These are phyloP conservation scores for Arctium minus DNA, from an alignment of 129 eudicot species.

Conservation along the genomic window DNA sequence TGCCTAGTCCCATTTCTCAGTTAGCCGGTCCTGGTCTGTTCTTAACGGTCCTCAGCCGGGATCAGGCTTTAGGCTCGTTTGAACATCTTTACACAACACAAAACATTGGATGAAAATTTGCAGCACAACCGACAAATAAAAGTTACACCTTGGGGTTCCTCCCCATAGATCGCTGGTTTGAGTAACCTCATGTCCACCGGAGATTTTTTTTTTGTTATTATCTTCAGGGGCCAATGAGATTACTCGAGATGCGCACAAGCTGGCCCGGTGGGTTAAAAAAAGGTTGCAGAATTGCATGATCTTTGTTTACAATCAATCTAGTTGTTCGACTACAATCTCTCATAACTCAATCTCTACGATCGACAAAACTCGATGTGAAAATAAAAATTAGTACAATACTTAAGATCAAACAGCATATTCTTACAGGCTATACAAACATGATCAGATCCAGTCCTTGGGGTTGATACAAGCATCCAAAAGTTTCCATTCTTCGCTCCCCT, in stretches of 20 bases:
- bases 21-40: too few species aligned
- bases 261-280: not conserved
- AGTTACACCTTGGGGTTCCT: too few species aligned
- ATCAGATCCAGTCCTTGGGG: slow-evolving; percentile 88
- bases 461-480: slow-evolving; percentile 95
- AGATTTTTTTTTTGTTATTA: not conserved
- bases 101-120: not conserved
- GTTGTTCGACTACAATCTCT: slow-evolving; percentile 25
- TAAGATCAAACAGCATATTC: not conserved
- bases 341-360: slow-evolving; percentile 19
- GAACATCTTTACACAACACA: not conserved
- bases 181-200: not conserved
- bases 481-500: slow-evolving; percentile 98
- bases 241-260: not conserved
- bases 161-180: too few species aligned
- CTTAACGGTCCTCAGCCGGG: too few species aligned
- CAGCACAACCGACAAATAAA: too few species aligned
- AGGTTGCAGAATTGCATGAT: not conserved
- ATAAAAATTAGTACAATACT: not conserved
- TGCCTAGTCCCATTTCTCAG: too few species aligned
- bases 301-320: slow-evolving; percentile 32
- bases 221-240: not conserved
- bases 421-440: slow-evolving; percentile 16
- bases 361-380: not conserved
- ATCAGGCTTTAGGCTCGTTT: not conserved